Percentiles rank a stretch among this genome's conserved stretches.
Conservation (phyloP, 176 grass and related monocot species). For the Thinopyrum elongatum region DNA sequence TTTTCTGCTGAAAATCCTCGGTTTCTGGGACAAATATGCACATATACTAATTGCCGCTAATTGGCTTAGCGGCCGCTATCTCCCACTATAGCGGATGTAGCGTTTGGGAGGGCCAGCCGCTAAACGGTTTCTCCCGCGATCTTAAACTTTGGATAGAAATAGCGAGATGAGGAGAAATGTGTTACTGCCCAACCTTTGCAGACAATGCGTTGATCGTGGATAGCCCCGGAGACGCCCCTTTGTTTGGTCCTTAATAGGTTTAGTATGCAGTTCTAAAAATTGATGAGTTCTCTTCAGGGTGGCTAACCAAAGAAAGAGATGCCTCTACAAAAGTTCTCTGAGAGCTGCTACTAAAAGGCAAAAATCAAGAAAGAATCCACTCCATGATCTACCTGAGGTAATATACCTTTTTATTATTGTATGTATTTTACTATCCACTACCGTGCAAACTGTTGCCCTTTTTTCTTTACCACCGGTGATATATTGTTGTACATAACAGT, state of each 20-base stretch:
- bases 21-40: too few species aligned
- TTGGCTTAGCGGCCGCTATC: too few species aligned
- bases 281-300: background rate
- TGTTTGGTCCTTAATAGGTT: background rate
- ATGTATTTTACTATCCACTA: background rate
- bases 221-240: background rate
- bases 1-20: too few species aligned
- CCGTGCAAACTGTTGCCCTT: background rate
- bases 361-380: background rate
- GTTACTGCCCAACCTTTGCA: background rate
- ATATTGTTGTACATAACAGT: background rate
- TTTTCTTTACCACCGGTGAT: background rate
- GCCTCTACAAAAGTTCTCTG: background rate
- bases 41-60: too few species aligned
- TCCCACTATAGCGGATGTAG: too few species aligned
- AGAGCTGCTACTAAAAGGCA: background rate
- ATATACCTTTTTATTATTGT: background rate
- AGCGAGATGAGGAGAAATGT: background rate
- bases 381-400: slow-evolving; percentile 1
- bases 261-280: background rate
- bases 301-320: background rate
- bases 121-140: too few species aligned
- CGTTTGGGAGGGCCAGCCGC: too few species aligned
- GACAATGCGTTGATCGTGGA: background rate
- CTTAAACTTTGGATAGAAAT: too few species aligned